phyloP scores from a whole-genome alignment of 2,329 filamentous ascomycete species.

The Fusarium pseudoanthophilum region DNA sequence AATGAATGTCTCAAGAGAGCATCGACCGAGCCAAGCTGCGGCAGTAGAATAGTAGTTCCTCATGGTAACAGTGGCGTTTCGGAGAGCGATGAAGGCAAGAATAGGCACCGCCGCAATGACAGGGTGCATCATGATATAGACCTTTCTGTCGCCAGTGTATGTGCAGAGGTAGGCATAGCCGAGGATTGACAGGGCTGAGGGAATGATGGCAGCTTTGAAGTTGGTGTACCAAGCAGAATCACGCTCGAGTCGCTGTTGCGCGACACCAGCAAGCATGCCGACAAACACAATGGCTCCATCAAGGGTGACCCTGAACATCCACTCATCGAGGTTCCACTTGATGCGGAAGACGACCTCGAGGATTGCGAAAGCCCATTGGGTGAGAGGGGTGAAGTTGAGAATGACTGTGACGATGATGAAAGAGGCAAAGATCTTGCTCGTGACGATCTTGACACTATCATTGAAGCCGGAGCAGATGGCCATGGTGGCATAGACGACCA shows the following conservation, averaged over 20 bases:
- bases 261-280: slow-evolving; percentile 59
- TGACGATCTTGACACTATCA: slow-evolving; percentile 53
- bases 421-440: slow-evolving; percentile 58
- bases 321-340: slow-evolving; percentile 59
- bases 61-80: slow-evolving; percentile 53
- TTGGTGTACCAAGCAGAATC: slow-evolving; percentile 32
- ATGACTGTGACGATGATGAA: slow-evolving; percentile 53
- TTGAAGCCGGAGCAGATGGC: slow-evolving; percentile 56
- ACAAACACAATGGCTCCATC: slow-evolving; percentile 67
- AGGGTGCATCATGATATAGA: slow-evolving; percentile 63
- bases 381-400: slow-evolving; percentile 25
- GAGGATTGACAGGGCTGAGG: slow-evolving; percentile 42
- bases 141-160: slow-evolving; percentile 8
- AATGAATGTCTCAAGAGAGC: slow-evolving; percentile 68
- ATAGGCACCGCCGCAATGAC: slow-evolving; percentile 65
- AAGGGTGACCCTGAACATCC: slow-evolving; percentile 61
- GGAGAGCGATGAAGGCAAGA: slow-evolving; percentile 61
- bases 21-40: slow-evolving; percentile 63
- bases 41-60: slow-evolving; percentile 51
- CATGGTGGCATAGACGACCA: slow-evolving; percentile 65
- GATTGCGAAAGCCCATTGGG: slow-evolving; percentile 40
- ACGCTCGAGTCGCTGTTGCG: slow-evolving; percentile 37
- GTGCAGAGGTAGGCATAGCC: slow-evolving; percentile 44
- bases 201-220: slow-evolving; percentile 35
- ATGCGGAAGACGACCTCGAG: slow-evolving; percentile 58